Evolutionary conservation across 768 basidiomycete species (phyloP).

Genomic region (Termitomyces bulborhizus): DNA sequence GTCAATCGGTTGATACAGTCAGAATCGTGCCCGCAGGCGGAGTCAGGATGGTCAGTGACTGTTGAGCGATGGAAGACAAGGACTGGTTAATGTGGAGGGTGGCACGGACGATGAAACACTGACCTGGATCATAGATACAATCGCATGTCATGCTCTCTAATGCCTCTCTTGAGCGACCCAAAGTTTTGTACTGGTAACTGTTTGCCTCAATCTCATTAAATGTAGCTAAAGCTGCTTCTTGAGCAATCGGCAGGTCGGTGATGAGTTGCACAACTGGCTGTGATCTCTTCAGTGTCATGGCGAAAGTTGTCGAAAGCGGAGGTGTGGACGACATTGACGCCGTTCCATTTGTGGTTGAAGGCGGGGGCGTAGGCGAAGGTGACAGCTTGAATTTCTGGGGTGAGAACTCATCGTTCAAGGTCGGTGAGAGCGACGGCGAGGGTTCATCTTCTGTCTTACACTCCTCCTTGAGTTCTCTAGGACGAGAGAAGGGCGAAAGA

Average conservation of each 20-base stretch:
- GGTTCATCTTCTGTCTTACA: conserved; percentile 21
- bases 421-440: conserved; percentile 31
- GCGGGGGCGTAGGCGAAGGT: conserved; percentile 28
- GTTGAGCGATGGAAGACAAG: conserved; percentile 10
- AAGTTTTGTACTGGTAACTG: conserved; percentile 79
- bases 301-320: conserved; percentile 23
- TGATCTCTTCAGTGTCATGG: conserved; percentile 28
- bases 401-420: conserved; percentile 26
- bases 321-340: conserved; percentile 36
- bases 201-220: conserved; percentile 74
- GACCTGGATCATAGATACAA: conserved; percentile 78
- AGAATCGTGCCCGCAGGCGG: conserved; percentile 79
- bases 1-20: conserved; percentile 98
- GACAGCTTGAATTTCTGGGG: conserved; percentile 28
- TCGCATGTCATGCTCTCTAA: conserved; percentile 96
- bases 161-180: conserved; percentile 85
- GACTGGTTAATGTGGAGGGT: conserved; percentile 6
- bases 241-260: conserved; percentile 71
- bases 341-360: conserved; percentile 24
- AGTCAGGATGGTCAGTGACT: conserved; percentile 56
- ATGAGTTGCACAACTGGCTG: conserved; percentile 59
- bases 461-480: conserved; percentile 27
- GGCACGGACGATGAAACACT: conserved; percentile 29
- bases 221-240: conserved; percentile 60
- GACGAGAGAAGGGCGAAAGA: conserved; percentile 19